These are phyloP conservation scores for Amanita rubescens DNA, from an alignment of 768 basidiomycete species.

Conservation along the genomic window DNA sequence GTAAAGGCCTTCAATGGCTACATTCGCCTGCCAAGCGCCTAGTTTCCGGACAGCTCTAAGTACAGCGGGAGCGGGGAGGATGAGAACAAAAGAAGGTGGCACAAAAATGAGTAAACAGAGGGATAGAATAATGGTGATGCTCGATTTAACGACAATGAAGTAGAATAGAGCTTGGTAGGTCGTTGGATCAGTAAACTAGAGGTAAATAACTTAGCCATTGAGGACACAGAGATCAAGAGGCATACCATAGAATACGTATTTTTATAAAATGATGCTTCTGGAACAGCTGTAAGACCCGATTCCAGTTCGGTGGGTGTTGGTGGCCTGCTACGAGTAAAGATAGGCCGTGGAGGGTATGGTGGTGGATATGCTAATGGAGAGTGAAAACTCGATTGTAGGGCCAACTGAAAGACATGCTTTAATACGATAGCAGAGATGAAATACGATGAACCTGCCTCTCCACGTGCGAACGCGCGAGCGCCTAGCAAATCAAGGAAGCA, in stretches of 20 bases:
- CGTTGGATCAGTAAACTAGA: constrained; percentile 71
- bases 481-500: constrained; percentile 76
- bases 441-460: constrained; percentile 42
- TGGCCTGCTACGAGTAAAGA: constrained; percentile 60
- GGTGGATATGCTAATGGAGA: constrained; percentile 53
- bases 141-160: constrained; percentile 81
- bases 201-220: constrained; percentile 1
- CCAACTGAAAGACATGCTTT: constrained; percentile 33
- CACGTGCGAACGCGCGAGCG: constrained; percentile 61
- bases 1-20: constrained; percentile 69
- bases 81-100: constrained; percentile 47
- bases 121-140: constrained; percentile 63
- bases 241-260: constrained; percentile 77
- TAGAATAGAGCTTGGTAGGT: constrained; percentile 85
- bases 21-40: constrained; percentile 78
- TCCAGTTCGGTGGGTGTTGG: constrained; percentile 45
- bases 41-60: constrained; percentile 57
- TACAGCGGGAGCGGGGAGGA: constrained; percentile 63
- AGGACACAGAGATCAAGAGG: constrained; percentile 1
- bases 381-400: constrained; percentile 65
- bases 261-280: constrained; percentile 71
- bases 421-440: background rate
- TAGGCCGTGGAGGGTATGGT: constrained; percentile 63
- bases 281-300: constrained; percentile 28
- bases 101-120: constrained; percentile 48